Conservation (phyloP, 805 yeast species). For the Ogataea pini region DNA sequence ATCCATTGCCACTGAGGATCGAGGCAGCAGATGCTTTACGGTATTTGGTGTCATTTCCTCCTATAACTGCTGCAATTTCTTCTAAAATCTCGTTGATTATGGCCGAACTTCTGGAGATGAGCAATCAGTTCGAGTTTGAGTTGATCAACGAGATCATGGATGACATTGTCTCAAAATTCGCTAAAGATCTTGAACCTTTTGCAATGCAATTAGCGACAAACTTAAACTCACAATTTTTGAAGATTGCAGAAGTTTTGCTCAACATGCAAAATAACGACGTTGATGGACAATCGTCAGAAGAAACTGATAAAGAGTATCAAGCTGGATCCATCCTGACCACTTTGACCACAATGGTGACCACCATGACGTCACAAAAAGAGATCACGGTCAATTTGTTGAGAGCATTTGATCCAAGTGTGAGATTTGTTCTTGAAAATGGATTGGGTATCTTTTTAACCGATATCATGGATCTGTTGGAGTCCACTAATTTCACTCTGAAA, state of each 20-base stretch:
- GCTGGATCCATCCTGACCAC: constrained; percentile 82
- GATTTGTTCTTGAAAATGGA: constrained; percentile 62
- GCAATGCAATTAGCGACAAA: constrained; percentile 67
- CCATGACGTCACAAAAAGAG: constrained; percentile 76
- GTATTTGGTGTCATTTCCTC: constrained; percentile 38
- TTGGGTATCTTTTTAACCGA: constrained; percentile 77
- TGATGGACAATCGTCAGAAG: constrained; percentile 38
- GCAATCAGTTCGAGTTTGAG: constrained; percentile 80
- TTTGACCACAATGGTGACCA: constrained; percentile 73
- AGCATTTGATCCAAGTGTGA: constrained; percentile 67
- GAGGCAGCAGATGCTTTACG: constrained; percentile 56
- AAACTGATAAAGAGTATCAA: constrained; percentile 74
- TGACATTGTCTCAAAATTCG: constrained; percentile 83
- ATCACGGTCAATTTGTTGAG: constrained; percentile 65
- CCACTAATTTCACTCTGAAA: constrained; percentile 63
- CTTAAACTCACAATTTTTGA: constrained; percentile 71
- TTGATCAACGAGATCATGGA: constrained; percentile 87
- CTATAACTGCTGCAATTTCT: constrained; percentile 60
- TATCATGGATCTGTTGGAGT: constrained; percentile 66
- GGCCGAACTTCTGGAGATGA: constrained; percentile 69
- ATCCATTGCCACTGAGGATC: constrained; percentile 50
- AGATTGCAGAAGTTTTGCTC: constrained; percentile 64
- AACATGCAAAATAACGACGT: constrained; percentile 35
- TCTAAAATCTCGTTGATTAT: constrained; percentile 70
- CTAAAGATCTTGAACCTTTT: constrained; percentile 87